Evolutionary conservation across 176 grass and related monocot genomes (phyloP).

Genomic region (Triticum dicoccoides): DNA sequence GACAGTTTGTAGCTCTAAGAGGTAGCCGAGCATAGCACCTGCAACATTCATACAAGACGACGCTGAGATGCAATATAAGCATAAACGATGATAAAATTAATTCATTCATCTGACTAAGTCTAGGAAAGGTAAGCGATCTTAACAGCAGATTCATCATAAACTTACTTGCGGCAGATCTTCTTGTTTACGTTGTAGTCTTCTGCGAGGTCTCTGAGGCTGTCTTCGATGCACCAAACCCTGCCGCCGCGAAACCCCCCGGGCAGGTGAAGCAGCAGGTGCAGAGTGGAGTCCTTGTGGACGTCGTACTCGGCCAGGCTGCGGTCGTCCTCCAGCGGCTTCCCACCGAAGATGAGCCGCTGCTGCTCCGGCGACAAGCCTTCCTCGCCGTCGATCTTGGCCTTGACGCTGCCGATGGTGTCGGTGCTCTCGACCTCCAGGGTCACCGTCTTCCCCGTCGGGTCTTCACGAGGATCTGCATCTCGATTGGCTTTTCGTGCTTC

Average conservation of each 20-base stretch:
- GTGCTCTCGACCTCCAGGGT: conserved; percentile 47
- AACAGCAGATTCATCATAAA: too few relatives aligned
- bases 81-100: too few relatives aligned
- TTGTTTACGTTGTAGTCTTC: too few relatives aligned
- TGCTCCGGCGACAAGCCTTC: conserved; percentile 36
- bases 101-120: too few relatives aligned
- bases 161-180: too few relatives aligned
- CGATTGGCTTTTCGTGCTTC: too few relatives aligned
- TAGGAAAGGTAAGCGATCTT: too few relatives aligned
- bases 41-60: background rate
- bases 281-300: conserved; percentile 50
- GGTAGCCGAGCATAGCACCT: conserved; percentile 29
- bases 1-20: background rate
- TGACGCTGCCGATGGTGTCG: conserved; percentile 62
- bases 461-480: conserved; percentile 44
- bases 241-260: conserved; percentile 7
- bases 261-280: conserved; percentile 43
- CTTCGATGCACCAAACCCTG: too few relatives aligned
- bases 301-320: conserved; percentile 43
- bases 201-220: too few relatives aligned
- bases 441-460: conserved; percentile 17
- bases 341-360: conserved; percentile 50
- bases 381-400: conserved; percentile 61
- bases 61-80: too few relatives aligned
- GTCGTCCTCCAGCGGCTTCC: conserved; percentile 53